phyloP scores from a whole-genome alignment of 2,329 filamentous ascomycete genomes.

The Talaromyces sp. region DNA sequence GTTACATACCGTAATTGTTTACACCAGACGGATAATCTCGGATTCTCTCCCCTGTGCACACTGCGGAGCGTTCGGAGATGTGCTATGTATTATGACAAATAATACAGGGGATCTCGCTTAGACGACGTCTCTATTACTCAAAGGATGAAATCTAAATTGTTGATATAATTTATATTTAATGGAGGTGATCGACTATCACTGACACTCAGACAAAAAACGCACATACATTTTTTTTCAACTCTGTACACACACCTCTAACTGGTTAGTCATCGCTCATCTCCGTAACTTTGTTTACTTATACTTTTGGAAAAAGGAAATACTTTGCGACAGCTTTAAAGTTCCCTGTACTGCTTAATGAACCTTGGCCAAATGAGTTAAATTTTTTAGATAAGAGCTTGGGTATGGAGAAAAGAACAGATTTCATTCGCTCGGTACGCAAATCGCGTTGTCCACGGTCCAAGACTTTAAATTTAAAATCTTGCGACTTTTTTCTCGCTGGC shows the following conservation, averaged over 20 bases:
- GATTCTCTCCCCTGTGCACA: background rate
- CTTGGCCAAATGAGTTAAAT: too few relatives aligned
- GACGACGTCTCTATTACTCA: background rate
- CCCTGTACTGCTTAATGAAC: background rate
- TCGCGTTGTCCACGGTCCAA: background rate
- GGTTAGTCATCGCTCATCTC: background rate
- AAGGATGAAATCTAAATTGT: background rate
- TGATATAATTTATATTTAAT: background rate
- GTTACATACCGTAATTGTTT: background rate
- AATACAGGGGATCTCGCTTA: background rate
- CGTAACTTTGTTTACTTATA: background rate
- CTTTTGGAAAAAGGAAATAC: background rate
- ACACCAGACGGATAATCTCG: background rate
- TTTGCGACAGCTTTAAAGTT: background rate
- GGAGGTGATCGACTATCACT: background rate
- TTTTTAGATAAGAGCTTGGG: too few relatives aligned
- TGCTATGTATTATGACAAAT: too few relatives aligned
- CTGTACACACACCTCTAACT: background rate
- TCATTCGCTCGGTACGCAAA: background rate
- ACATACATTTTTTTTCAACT: background rate
- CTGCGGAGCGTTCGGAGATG: too few relatives aligned
- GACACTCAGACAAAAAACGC: background rate
- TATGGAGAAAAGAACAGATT: background rate
- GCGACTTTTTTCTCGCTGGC: background rate
- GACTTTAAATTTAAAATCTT: background rate